Evolutionary conservation across 1,284 basidiomycete species (phyloP).

Genomic region (Austroboletus olivaceoglutinosus): DNA sequence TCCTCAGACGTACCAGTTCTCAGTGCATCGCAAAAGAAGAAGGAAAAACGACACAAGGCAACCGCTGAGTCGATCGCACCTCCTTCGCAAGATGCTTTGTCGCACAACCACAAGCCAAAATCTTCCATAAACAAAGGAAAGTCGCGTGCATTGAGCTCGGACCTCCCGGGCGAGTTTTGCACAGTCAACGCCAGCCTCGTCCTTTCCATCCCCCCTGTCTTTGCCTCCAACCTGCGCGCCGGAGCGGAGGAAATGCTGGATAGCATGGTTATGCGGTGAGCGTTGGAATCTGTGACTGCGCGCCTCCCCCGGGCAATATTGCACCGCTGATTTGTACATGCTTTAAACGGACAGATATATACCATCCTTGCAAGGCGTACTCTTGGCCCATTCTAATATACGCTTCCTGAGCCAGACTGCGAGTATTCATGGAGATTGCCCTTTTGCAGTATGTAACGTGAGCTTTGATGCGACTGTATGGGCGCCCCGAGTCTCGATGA

Average conservation of each 20-base stretch:
- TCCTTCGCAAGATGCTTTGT: slow-evolving; percentile 6
- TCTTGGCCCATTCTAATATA: slow-evolving; percentile 83
- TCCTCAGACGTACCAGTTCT: slow-evolving; percentile 19
- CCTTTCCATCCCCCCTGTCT: slow-evolving; percentile 82
- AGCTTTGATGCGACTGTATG: slow-evolving; percentile 86
- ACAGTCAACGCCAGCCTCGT: slow-evolving; percentile 64
- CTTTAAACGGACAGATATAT: slow-evolving; percentile 65
- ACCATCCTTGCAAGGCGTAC: slow-evolving; percentile 82
- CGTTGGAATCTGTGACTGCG: slow-evolving; percentile 12
- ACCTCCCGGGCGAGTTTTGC: slow-evolving; percentile 58
- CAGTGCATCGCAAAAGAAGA: slow-evolving; percentile 25
- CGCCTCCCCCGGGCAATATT: not conserved
- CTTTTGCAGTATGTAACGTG: slow-evolving; percentile 77
- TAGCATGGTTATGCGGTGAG: slow-evolving; percentile 91
- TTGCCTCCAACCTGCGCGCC: slow-evolving; percentile 62
- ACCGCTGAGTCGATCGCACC: not conserved
- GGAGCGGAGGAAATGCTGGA: slow-evolving; percentile 89
- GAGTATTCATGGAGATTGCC: slow-evolving; percentile 79
- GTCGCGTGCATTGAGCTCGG: slow-evolving; percentile 19
- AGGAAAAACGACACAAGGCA: slow-evolving; percentile 26
- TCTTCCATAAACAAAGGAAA: slow-evolving; percentile 43
- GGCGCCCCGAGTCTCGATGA: slow-evolving; percentile 85
- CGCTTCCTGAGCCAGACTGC: slow-evolving; percentile 69
- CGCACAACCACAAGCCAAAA: slow-evolving; percentile 8
- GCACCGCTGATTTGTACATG: slow-evolving; percentile 1